Base-by-base conservation (phyloP, 2,329 filamentous ascomycete genomes). In the Neonectria hederae region DNA sequence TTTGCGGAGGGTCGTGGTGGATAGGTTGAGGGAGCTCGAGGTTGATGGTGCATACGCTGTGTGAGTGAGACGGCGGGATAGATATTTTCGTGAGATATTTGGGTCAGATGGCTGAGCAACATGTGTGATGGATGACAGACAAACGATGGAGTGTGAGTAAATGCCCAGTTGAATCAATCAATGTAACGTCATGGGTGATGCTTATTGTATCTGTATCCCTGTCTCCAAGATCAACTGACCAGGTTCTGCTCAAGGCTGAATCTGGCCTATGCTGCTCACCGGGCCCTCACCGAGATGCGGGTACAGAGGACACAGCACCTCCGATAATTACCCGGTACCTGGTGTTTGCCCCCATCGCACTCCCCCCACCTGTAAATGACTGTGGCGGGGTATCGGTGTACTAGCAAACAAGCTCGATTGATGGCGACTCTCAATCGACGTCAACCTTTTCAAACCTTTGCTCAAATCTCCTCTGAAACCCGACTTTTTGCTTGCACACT, bases 1-100 rank as follows among this genome's bases (percentile, higher is more conserved):
- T 7, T 69, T 89, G 54, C 70, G 69, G n/a, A 70, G 74, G 26
- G 76, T 67, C 5, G 71, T 86, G 9, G 59, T 73, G 60, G 67
- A 69, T 21, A 49, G 49, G 3, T 22, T 72, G 21, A 14, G 46
- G 9, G 38, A 46, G 7, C 38, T 58, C 10, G 46, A 35, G 35
- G 42, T 30, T 24, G 43, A 24, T 10, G 43, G 17, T 5, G 13
- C n/a, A 28, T 19, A 32, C 14, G 30, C 26, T 14, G 52, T 32
- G 26, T 26, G 56, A 52, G 43, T 46, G 5, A 14, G 46, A 30
- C 26, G 48, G n/a, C 35, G 14, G 14, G 28, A 14, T 28, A 2
- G 24, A 9, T 26, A 19, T 14, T 26, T 26, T 4, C 7, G n/a
- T n/a, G 10, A 32, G 10, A 13, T 13, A 10, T 4, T 32, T 32